Conservation (phyloP, 371 early-diverging fungal genomes). For the Mortierella sp. region DNA sequence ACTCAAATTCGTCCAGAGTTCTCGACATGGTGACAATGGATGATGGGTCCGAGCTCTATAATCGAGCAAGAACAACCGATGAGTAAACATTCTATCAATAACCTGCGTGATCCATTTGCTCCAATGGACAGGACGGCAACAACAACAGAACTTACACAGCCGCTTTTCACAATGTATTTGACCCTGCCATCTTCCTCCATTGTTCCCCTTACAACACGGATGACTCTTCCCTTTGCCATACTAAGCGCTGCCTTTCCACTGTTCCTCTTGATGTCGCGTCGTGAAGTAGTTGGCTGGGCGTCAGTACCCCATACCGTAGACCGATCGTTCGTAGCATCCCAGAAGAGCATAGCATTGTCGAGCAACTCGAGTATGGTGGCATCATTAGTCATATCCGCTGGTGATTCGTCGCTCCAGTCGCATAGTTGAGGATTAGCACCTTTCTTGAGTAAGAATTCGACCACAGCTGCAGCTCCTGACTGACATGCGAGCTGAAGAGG, state of each 20-base stretch:
- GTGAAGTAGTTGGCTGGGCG: too few species aligned
- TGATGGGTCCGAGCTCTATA: conserved; percentile 43
- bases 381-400: conserved; percentile 56
- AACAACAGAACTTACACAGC: conserved; percentile 35
- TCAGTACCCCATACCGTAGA: background rate
- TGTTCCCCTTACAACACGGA: conserved; percentile 48
- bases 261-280: background rate
- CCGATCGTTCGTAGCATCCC: conserved; percentile 13
- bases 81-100: too few species aligned
- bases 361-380: conserved; percentile 40
- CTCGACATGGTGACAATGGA: conserved; percentile 56
- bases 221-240: conserved; percentile 25
- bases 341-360: conserved; percentile 53
- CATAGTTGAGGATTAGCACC: conserved; percentile 51
- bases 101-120: too few species aligned
- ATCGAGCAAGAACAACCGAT: too few species aligned
- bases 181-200: conserved; percentile 48
- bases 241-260: background rate
- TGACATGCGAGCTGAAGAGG: conserved; percentile 44
- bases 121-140: background rate
- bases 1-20: conserved; percentile 59
- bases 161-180: conserved; percentile 57
- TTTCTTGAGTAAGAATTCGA: conserved; percentile 39
- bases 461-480: conserved; percentile 25
- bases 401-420: conserved; percentile 55